A percentile compares a stretch with the other conserved stretches of the same genome.
Evolutionary conservation across 1,284 basidiomycete genomes (phyloP).

Genomic region (Hemileccinum hortonii): DNA sequence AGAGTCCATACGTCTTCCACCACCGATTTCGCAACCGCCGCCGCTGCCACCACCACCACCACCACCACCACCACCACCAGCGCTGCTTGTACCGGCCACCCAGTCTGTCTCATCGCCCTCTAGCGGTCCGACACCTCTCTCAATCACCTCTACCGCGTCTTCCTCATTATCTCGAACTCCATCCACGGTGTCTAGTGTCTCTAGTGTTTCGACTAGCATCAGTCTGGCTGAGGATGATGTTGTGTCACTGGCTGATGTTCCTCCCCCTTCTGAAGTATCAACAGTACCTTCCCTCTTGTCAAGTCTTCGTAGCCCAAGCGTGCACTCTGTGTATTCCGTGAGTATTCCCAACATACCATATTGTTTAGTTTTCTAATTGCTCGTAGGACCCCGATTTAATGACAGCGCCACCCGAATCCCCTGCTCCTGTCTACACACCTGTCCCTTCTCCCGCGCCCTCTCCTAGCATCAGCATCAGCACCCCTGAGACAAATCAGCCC

Average conservation of each 20-base stretch:
- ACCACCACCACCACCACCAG: not conserved
- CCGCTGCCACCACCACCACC: conserved; percentile 1
- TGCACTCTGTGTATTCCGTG: conserved; percentile 33
- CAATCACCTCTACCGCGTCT: conserved; percentile 27
- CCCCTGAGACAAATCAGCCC: conserved; percentile 57
- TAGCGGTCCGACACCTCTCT: conserved; percentile 29
- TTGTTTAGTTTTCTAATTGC: conserved; percentile 1
- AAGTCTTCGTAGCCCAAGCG: conserved; percentile 24
- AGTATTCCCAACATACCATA: conserved; percentile 27
- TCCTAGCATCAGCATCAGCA: conserved; percentile 58
- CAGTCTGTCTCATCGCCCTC: conserved; percentile 27
- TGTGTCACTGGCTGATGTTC: conserved; percentile 29
- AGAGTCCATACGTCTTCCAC: conserved; percentile 12
- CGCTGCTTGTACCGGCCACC: conserved; percentile 2
- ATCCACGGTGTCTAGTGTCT: conserved; percentile 36
- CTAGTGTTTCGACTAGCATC: conserved; percentile 38
- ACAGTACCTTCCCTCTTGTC: conserved; percentile 60
- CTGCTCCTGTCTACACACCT: conserved; percentile 34
- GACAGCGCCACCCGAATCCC: conserved; percentile 35
- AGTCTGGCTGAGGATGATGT: conserved; percentile 35
- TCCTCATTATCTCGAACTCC: conserved; percentile 42
- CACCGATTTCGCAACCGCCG: conserved; percentile 4
- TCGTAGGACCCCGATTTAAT: conserved; percentile 29
- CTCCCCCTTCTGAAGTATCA: conserved; percentile 32
- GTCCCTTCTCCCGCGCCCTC: conserved; percentile 37